Conservation (phyloP, 164 flowering plant species). For the Aristolochia californica region DNA sequence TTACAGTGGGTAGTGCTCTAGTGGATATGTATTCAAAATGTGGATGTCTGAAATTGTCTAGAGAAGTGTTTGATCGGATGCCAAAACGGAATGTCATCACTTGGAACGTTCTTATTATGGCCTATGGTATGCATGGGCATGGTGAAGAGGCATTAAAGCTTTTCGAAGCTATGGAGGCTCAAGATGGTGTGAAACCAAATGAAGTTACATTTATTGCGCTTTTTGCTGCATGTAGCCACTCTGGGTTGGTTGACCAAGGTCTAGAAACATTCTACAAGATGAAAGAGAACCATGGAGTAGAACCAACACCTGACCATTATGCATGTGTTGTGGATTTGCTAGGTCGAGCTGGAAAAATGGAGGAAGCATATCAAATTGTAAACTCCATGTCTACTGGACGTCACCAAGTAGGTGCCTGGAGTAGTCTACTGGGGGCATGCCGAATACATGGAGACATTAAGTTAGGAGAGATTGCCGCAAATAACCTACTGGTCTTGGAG, state of each 20-base stretch:
- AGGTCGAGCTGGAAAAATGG: constrained; percentile 66
- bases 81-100: constrained; percentile 48
- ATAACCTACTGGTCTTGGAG: constrained; percentile 42
- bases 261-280: constrained; percentile 39
- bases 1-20: constrained; percentile 65
- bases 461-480: constrained; percentile 59
- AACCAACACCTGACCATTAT: constrained; percentile 61
- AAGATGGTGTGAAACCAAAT: constrained; percentile 46
- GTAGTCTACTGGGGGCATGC: constrained; percentile 82
- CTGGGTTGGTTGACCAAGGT: constrained; percentile 62
- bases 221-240: constrained; percentile 72
- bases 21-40: constrained; percentile 81
- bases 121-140: constrained; percentile 84
- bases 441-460: constrained; percentile 48
- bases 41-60: constrained; percentile 44
- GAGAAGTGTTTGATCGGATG: constrained; percentile 49
- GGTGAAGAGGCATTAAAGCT: constrained; percentile 50
- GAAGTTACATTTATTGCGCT: constrained; percentile 59
- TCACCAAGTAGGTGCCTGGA: constrained; percentile 52
- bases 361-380: constrained; percentile 50
- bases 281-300: constrained; percentile 45
- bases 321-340: constrained; percentile 78
- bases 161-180: constrained; percentile 30
- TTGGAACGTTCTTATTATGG: constrained; percentile 82
- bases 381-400: constrained; percentile 36